Percentiles rank a stretch among this genome's conserved stretches.
Conservation (phyloP, 139 green algal species). For the Chlamydomonas schloesseri region DNA sequence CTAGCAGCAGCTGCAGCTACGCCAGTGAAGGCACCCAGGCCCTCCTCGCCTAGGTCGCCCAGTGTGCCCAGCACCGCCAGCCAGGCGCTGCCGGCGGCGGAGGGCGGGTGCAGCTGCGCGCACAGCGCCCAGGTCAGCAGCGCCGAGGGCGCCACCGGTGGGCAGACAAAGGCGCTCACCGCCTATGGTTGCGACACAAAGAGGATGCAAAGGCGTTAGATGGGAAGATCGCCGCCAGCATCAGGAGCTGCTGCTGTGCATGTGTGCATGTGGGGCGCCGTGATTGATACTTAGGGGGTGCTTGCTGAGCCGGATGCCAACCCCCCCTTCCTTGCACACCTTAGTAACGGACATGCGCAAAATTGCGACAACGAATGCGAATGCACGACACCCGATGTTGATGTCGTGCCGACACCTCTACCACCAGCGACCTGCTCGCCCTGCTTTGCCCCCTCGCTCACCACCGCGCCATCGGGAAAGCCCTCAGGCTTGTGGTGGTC, state of each 20-base stretch:
- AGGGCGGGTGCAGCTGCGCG: conserved; percentile 2
- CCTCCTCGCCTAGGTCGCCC: conserved; percentile 12
- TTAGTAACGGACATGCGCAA: too few relatives aligned
- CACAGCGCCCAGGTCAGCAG: not conserved
- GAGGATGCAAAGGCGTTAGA: too few relatives aligned
- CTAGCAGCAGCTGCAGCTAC: too few relatives aligned
- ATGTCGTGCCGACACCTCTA: too few relatives aligned
- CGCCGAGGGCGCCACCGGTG: not conserved
- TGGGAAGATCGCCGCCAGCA: too few relatives aligned
- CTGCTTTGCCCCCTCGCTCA: not conserved
- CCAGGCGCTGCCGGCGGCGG: not conserved
- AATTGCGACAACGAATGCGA: too few relatives aligned
- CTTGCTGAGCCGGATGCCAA: too few relatives aligned
- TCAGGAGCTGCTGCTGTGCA: too few relatives aligned
- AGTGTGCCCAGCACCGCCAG: conserved; percentile 18
- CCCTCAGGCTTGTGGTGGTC: conserved; percentile 24
- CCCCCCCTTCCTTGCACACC: too few relatives aligned
- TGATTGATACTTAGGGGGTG: too few relatives aligned
- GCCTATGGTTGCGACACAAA: not conserved
- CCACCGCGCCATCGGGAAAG: conserved; percentile 2
- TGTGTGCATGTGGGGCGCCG: too few relatives aligned
- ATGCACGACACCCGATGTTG: too few relatives aligned
- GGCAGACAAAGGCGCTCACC: not conserved
- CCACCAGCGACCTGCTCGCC: not conserved
- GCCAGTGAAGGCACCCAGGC: not conserved